Evolutionary conservation across 2,329 filamentous ascomycete genomes (phyloP).

Genomic region (Daldinia sp.): DNA sequence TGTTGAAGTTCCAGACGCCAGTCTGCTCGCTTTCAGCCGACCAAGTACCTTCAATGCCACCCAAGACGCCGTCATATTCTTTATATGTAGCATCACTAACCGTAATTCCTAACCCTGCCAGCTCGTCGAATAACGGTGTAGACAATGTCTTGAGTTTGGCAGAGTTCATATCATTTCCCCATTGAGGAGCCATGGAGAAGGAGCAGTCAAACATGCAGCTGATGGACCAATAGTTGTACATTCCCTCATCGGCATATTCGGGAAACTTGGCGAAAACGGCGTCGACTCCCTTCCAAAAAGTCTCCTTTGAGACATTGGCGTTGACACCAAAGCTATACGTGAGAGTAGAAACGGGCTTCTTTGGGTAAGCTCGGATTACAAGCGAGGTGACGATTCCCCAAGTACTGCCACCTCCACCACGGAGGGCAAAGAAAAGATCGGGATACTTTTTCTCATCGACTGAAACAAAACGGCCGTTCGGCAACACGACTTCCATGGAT

Average conservation of each 20-base stretch:
- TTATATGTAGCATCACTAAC: slow-evolving; percentile 30
- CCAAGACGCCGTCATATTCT: slow-evolving; percentile 36
- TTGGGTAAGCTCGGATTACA: slow-evolving; percentile 53
- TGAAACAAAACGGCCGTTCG: slow-evolving; percentile 57
- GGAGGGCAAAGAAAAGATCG: slow-evolving; percentile 64
- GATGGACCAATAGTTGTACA: slow-evolving; percentile 42
- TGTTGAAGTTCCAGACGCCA: slow-evolving; percentile 41
- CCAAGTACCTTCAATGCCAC: slow-evolving; percentile 40
- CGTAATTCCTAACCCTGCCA: slow-evolving; percentile 28
- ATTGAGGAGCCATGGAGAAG: slow-evolving; percentile 40
- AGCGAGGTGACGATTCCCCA: slow-evolving; percentile 58
- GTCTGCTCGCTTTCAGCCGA: slow-evolving; percentile 35
- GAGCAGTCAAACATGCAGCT: slow-evolving; percentile 33
- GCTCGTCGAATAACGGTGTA: slow-evolving; percentile 35
- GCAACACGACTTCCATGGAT: slow-evolving; percentile 61
- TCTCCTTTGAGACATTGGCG: slow-evolving; percentile 38
- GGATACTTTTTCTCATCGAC: slow-evolving; percentile 56
- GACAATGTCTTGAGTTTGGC: slow-evolving; percentile 25
- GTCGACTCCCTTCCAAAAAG: slow-evolving; percentile 52
- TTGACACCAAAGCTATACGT: slow-evolving; percentile 48
- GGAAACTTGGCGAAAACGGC: slow-evolving; percentile 52
- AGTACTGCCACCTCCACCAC: slow-evolving; percentile 59
- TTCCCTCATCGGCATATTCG: slow-evolving; percentile 46
- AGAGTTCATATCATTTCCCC: slow-evolving; percentile 38
- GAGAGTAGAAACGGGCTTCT: slow-evolving; percentile 52